Conservation (phyloP, 139 green algal genomes). For the Klebsormidium nitens region DNA sequence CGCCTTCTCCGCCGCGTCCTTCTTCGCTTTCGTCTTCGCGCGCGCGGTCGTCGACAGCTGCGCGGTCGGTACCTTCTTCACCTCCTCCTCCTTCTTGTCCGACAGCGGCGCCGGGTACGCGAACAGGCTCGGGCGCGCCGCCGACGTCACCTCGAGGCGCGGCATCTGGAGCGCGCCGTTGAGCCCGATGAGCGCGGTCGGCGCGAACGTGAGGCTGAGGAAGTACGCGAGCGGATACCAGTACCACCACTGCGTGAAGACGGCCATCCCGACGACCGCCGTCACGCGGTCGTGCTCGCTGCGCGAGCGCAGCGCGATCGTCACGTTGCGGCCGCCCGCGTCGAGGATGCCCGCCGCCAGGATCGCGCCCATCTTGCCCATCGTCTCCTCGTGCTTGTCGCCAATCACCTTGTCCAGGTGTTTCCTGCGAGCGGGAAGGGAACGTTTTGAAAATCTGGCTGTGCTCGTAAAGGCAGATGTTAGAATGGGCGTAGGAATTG, state of each 20-base stretch:
- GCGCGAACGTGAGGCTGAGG: slow-evolving; percentile 73
- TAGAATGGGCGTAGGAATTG: no score
- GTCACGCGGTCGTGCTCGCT: slow-evolving; percentile 78
- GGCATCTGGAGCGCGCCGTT: slow-evolving; percentile 74
- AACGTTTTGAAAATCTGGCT: no score
- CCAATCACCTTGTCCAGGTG: slow-evolving; percentile 71
- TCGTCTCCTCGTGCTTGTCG: slow-evolving; percentile 91
- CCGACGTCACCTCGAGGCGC: slow-evolving; percentile 50
- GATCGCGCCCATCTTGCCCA: slow-evolving; percentile 92
- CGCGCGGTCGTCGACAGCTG: slow-evolving; percentile 92
- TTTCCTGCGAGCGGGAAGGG: slow-evolving; percentile 45
- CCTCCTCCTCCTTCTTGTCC: slow-evolving; percentile 52
- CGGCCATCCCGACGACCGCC: slow-evolving; percentile 73
- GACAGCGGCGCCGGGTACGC: slow-evolving; percentile 77
- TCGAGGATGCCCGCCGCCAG: slow-evolving; percentile 92
- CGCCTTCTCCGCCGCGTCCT: slow-evolving; percentile 39
- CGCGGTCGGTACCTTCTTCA: slow-evolving; percentile 77
- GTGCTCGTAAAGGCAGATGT: no score
- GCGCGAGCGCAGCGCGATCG: slow-evolving; percentile 64
- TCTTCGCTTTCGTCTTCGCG: slow-evolving; percentile 47
- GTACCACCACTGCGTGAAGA: slow-evolving; percentile 99
- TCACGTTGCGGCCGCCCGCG: slow-evolving; percentile 87
- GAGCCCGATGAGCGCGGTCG: slow-evolving; percentile 82
- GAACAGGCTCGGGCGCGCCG: slow-evolving; percentile 74
- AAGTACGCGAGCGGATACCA: slow-evolving; percentile 96